Base-by-base conservation (phyloP, 148 eudicot species). In the Spergularia marina region DNA sequence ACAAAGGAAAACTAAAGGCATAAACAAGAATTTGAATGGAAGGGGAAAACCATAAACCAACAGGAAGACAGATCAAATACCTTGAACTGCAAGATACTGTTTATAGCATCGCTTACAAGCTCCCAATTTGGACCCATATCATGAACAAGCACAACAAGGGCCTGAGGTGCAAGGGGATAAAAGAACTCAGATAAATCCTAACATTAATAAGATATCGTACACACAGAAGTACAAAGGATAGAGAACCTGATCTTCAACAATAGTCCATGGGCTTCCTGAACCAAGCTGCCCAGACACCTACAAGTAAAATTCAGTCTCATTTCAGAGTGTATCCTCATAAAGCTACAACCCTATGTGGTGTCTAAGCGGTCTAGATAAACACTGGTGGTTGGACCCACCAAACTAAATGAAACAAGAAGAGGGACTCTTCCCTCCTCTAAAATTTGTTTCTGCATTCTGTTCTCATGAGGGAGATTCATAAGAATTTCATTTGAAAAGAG, bases 51-150 rank as follows among this genome's bases (percentile, higher is more conserved):
- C 59, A 51, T 21, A 53, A 16, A 34, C 17, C 59, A 49, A 55
- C 23, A 68, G 21, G 71, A 25, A 73, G 58, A 21, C 10, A 49
- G 47, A 21, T 51, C 44, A 75, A 57, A 54, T 82, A 92, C 97
- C 96, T 95, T 95, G 82, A 90, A 89, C 71, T 86, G 91, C 84
- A 95, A 83, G 74, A 90, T 90, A 82, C 86, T 83, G 84, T 92
- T 94, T 59, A 92, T 81, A 70, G 94, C 94, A 87, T 94, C 97
- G 83, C 96, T 90, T 55, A 94, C 87, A 80, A 94, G 91, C 88
- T 92, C 97, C 98, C 98, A 94, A 72, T 90, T 87, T 57, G 98
- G 98, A 81, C 98, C 98, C 88, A 94, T 82, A 84, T 94, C 98
- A 85, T 94, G 98, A 18, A 89, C 98, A 58, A 94, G 96, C 78